Percentiles rank a stretch among this genome's conserved stretches.
phyloP scores from a whole-genome alignment of 768 basidiomycete species.

The Aureoboletus auriporus region DNA sequence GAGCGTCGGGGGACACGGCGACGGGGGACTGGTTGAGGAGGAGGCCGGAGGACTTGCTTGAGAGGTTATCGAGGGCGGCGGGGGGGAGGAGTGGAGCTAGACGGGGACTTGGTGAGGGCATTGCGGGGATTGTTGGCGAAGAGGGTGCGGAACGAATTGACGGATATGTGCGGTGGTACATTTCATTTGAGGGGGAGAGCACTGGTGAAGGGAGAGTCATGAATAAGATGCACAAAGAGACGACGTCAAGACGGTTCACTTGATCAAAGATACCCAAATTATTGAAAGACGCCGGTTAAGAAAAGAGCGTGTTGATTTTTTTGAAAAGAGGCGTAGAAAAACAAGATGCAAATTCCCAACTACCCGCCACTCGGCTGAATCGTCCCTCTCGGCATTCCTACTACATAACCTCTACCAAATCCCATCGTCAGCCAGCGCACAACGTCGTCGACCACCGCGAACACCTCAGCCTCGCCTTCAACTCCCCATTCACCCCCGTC shows the following conservation, averaged over 20 bases:
- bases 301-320: constrained; percentile 9
- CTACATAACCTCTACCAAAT: too few relatives aligned
- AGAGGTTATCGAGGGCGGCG: constrained; percentile 37
- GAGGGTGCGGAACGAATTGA: constrained; percentile 54
- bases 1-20: constrained; percentile 30
- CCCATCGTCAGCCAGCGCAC: neutral
- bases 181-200: constrained; percentile 40
- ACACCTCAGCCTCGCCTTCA: constrained; percentile 88
- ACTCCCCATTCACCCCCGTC: constrained; percentile 72
- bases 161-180: constrained; percentile 61
- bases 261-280: constrained; percentile 4
- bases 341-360: constrained; percentile 1
- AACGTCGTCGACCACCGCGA: neutral
- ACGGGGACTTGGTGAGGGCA: constrained; percentile 34
- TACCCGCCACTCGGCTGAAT: constrained; percentile 12
- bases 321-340: constrained; percentile 6
- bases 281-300: neutral
- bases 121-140: constrained; percentile 21
- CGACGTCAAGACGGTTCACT: constrained; percentile 16
- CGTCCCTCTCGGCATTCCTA: too few relatives aligned
- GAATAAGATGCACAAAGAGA: constrained; percentile 5
- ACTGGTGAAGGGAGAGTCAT: constrained; percentile 18
- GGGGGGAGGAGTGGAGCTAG: constrained; percentile 51
- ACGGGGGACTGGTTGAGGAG: constrained; percentile 33
- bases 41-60: constrained; percentile 37